A percentile compares a stretch with the other conserved stretches of the same genome.
Evolutionary conservation across 108 stramenopile species (phyloP).

Genomic region (Cyclostephanos invisitatus): DNA sequence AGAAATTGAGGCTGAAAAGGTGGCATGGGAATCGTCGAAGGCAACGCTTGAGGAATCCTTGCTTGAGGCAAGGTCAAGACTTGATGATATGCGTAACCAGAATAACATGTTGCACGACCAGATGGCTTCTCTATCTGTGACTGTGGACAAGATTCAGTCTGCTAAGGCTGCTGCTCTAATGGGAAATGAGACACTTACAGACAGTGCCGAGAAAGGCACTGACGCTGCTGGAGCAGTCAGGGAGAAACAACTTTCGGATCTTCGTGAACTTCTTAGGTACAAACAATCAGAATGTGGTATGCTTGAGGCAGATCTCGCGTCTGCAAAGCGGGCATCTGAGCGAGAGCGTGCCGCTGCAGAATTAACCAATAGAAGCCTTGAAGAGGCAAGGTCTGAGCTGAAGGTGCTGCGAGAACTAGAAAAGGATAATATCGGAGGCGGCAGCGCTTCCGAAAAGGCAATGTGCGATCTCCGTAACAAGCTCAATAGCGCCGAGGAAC

Average conservation of each 20-base stretch:
- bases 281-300: constrained; percentile 80
- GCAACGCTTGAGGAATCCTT: constrained; percentile 41
- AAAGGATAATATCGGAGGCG: constrained; percentile 22
- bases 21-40: constrained; percentile 61
- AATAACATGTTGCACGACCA: constrained; percentile 81
- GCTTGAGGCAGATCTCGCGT: constrained; percentile 75
- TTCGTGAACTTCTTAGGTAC: constrained; percentile 80
- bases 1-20: constrained; percentile 58
- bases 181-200: constrained; percentile 12
- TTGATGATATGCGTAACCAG: constrained; percentile 67
- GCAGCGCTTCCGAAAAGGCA: constrained; percentile 22
- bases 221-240: constrained; percentile 2
- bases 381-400: constrained; percentile 81
- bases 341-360: constrained; percentile 73
- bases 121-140: constrained; percentile 61
- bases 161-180: constrained; percentile 35
- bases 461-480: constrained; percentile 35
- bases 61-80: constrained; percentile 56
- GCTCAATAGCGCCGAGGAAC: constrained; percentile 64
- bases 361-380: constrained; percentile 72
- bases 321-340: constrained; percentile 68
- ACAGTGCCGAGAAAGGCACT: constrained; percentile 5
- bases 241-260: constrained; percentile 63
- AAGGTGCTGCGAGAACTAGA: constrained; percentile 38
- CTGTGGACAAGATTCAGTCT: constrained; percentile 62